Percentiles rank a stretch among this genome's conserved stretches.
Evolutionary conservation across 495 filamentous ascomycete genomes (phyloP).

Genomic region (Podospora comata): DNA sequence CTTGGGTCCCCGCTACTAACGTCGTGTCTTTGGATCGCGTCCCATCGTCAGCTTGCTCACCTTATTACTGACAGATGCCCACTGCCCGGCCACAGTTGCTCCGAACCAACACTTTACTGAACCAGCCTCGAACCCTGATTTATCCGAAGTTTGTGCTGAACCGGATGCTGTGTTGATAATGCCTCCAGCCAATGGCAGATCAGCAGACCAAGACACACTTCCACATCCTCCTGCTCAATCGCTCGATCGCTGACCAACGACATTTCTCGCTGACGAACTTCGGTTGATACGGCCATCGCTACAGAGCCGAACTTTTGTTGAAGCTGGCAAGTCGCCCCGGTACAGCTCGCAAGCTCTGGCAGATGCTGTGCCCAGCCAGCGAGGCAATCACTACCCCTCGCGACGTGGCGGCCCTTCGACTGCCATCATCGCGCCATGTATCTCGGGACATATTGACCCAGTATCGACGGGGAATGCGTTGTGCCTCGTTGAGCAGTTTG

Average conservation of each 20-base stretch:
- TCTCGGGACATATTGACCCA: background rate
- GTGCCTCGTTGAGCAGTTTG: background rate
- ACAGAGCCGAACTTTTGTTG: background rate
- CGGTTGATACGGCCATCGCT: background rate
- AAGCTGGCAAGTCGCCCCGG: background rate
- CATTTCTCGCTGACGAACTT: background rate
- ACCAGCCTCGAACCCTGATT: background rate
- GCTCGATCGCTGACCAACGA: background rate
- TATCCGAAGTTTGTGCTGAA: background rate
- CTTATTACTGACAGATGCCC: background rate
- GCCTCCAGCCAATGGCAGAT: background rate
- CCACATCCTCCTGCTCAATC: background rate
- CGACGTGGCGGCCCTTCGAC: background rate
- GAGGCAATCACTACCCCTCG: background rate
- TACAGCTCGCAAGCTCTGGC: background rate
- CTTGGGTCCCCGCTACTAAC: too few species aligned
- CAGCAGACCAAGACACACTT: background rate
- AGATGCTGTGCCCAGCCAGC: background rate
- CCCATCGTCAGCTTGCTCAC: too few species aligned
- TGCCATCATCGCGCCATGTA: background rate
- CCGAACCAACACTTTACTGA: background rate
- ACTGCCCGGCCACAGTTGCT: background rate
- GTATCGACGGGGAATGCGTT: background rate
- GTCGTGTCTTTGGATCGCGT: too few species aligned
- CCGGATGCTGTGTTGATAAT: background rate